These are phyloP conservation scores for Neurospora sp. DNA, from an alignment of 2,329 filamentous ascomycete species.

Conservation along the genomic window DNA sequence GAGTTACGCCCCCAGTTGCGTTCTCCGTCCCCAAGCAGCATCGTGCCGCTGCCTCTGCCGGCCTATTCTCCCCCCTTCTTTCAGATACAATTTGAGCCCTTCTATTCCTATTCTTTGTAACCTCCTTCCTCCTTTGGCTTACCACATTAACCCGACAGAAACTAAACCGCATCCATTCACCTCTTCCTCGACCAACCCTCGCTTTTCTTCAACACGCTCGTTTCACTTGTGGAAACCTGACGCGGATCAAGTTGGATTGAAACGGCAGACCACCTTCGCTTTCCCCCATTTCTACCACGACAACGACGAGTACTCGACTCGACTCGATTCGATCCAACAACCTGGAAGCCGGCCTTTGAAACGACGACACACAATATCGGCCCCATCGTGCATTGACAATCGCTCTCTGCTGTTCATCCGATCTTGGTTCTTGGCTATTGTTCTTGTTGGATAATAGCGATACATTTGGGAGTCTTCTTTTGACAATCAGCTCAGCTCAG, in stretches of 20 bases:
- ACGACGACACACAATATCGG: background rate
- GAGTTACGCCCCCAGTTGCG: background rate
- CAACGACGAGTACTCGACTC: background rate
- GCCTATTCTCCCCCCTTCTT: background rate
- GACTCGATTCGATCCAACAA: background rate
- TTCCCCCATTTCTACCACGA: background rate
- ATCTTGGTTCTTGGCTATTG: background rate
- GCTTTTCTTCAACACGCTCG: background rate
- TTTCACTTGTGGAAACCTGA: background rate
- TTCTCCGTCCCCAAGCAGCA: background rate
- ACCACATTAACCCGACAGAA: background rate
- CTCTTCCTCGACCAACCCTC: background rate
- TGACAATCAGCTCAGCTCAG: background rate
- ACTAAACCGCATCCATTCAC: background rate
- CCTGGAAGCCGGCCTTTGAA: background rate
- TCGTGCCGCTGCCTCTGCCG: background rate
- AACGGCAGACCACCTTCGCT: background rate
- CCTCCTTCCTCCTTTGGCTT: background rate
- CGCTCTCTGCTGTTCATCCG: background rate
- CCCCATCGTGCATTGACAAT: background rate
- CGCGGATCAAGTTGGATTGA: background rate
- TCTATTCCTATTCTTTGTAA: background rate
- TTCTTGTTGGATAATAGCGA: background rate
- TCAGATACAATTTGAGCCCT: background rate
- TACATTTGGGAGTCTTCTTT: background rate